Percentiles rank a stretch among this genome's conserved stretches.
Evolutionary conservation across 305 asterid genomes (phyloP).

Genomic region (Rubia tinctorum): DNA sequence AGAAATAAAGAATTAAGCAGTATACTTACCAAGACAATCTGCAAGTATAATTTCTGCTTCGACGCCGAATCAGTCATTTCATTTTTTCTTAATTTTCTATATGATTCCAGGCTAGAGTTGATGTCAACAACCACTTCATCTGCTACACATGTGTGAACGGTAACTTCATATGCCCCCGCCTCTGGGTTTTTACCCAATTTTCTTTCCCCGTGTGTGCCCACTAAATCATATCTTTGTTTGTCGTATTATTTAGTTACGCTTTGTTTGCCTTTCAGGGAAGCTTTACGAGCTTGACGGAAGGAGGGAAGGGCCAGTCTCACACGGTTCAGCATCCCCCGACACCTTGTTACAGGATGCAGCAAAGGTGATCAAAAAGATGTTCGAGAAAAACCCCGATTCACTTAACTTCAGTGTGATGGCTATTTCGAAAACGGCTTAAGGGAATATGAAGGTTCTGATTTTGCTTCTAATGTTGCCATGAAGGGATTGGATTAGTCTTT

Average conservation of each 20-base stretch:
- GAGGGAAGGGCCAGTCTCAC: slow-evolving; percentile 74
- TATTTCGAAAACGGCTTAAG: slow-evolving; percentile 51
- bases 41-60: background rate
- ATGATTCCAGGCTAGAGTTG: slow-evolving; percentile 47
- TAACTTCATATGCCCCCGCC: slow-evolving; percentile 25
- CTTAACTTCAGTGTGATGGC: slow-evolving; percentile 75
- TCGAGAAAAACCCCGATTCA: slow-evolving; percentile 72
- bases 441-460: background rate
- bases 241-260: background rate
- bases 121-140: slow-evolving; percentile 78
- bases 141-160: slow-evolving; percentile 75
- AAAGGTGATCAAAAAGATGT: slow-evolving; percentile 58
- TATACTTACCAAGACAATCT: background rate
- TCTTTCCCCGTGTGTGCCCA: background rate
- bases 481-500: background rate
- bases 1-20: slow-evolving; percentile 19
- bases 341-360: slow-evolving; percentile 76
- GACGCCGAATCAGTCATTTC: background rate
- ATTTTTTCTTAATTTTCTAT: slow-evolving; percentile 13
- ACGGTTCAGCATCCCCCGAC: slow-evolving; percentile 70
- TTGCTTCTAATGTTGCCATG: background rate
- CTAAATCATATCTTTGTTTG: background rate
- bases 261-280: slow-evolving; percentile 42
- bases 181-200: background rate
- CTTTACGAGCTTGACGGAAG: slow-evolving; percentile 93